Base-by-base conservation (phyloP, 2,329 filamentous ascomycete species). In the Sphaerostilbella broomeana region DNA sequence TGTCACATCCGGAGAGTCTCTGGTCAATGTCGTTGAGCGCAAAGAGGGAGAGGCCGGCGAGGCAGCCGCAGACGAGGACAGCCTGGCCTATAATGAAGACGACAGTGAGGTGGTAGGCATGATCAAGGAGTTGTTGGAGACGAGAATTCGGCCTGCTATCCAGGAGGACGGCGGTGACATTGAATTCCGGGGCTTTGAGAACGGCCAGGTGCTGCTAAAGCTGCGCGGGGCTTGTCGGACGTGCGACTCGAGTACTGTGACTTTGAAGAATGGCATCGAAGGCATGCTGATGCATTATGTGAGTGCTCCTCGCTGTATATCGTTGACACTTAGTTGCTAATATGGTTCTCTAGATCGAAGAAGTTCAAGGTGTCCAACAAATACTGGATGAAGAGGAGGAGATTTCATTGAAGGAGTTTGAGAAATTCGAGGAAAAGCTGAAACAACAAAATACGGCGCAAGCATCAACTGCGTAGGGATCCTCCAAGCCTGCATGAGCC, bases 151-250 rank as follows among this genome's bases (percentile, higher is more conserved):
- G 29, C 92, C 92, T 1, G 86, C 90, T 1, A 98, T 98, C 47
- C 92, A 97, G 62, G 92, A 97, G 60, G 92, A 98, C 52, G 92
- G 92, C 33, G 92, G 92, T 31, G 92, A 98, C 60, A 97, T 98
- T 55, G 92, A 98, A 61, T 94, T 90, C 60, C 73, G 86, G 13
- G 90, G 90, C 1, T 97, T 97, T 54, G 76, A 88, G 50, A 75
- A 65, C 22, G 92, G 92, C 0, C 76, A 83, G 47, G 92, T 95
- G n/a, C 60, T 79, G 52, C 60, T 95, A 54, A 95, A 95, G 72
- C 65, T 98, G 53, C 75, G 90, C 34, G 92, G 92, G 12, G 92
- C 92, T 15, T 98, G 92, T 64, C 75, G 92, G 49, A 97, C 90
- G 15, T 98, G 92, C 61, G 92, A 97, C 62, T 94, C 86, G 31